A percentile compares a stretch with the other conserved stretches of the same genome.
Evolutionary conservation across 768 basidiomycete genomes (phyloP).

Genomic region (Tephrocybe sp.): DNA sequence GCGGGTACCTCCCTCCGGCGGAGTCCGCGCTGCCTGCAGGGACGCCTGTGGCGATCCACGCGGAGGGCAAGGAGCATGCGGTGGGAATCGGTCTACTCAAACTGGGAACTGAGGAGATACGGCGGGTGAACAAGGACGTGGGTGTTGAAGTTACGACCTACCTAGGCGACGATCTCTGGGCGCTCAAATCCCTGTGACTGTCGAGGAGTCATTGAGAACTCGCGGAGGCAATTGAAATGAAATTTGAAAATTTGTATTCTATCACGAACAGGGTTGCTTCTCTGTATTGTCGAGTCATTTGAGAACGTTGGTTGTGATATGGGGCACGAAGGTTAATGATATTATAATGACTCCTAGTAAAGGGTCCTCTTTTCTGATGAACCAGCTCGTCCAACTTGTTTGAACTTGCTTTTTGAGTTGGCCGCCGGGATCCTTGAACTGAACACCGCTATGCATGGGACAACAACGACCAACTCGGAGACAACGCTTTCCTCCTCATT

Average conservation of each 20-base stretch:
- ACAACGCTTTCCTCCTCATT: constrained; percentile 32
- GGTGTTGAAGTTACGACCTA: constrained; percentile 87
- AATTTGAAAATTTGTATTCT: too few relatives aligned
- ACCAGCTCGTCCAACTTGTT: constrained; percentile 24
- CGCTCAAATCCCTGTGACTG: constrained; percentile 56
- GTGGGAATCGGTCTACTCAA: constrained; percentile 85
- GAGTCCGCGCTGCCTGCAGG: constrained; percentile 66
- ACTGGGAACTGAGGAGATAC: constrained; percentile 86
- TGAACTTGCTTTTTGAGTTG: constrained; percentile 16
- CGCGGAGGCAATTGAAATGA: too few relatives aligned
- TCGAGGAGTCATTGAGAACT: constrained; percentile 3
- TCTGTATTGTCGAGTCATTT: too few relatives aligned
- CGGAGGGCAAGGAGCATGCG: constrained; percentile 95
- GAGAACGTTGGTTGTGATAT: constrained; percentile 21
- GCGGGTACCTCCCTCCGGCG: constrained; percentile 81
- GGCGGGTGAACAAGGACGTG: constrained; percentile 84
- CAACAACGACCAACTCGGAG: constrained; percentile 12
- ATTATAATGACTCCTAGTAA: constrained; percentile 1
- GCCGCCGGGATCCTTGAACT: background rate
- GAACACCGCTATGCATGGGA: constrained; percentile 6
- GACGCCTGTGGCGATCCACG: constrained; percentile 85
- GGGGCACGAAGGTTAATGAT: too few relatives aligned
- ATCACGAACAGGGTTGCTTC: too few relatives aligned
- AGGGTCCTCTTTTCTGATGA: constrained; percentile 15
- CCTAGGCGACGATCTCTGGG: constrained; percentile 90